Conservation (phyloP, 148 eudicot genomes). For the Pouteria glomerata region DNA sequence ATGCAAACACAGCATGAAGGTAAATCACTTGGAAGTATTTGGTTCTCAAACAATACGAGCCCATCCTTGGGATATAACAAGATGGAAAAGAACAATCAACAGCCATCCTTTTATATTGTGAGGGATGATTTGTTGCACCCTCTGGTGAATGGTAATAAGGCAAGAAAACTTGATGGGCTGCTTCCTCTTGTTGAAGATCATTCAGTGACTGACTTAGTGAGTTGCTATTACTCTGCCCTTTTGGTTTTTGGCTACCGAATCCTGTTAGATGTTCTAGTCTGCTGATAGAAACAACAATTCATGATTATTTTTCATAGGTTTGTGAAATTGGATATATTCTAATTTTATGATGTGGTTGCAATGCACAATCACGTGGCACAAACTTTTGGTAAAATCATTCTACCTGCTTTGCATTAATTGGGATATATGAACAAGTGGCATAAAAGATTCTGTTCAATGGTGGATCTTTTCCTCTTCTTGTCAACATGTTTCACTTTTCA, state of each 20-base stretch:
- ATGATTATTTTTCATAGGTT: not conserved
- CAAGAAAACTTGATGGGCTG: conserved; percentile 84
- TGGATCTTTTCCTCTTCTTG: not conserved
- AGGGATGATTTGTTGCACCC: conserved; percentile 97
- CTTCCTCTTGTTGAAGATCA: conserved; percentile 76
- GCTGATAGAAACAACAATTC: not conserved
- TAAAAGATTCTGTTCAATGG: not conserved
- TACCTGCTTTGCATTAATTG: not conserved
- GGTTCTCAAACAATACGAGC: conserved; percentile 42
- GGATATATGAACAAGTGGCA: not conserved
- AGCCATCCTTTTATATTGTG: conserved; percentile 66
- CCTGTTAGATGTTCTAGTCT: not conserved
- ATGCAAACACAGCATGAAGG: conserved; percentile 14
- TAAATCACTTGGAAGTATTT: conserved; percentile 26
- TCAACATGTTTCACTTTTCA: not conserved
- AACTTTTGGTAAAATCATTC: not conserved
- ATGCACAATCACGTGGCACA: not conserved
- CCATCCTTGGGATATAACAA: conserved; percentile 57
- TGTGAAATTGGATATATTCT: not conserved
- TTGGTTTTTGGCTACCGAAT: not conserved
- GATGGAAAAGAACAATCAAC: conserved; percentile 19
- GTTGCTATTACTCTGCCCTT: conserved; percentile 16
- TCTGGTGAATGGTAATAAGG: conserved; percentile 87
- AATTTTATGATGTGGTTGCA: not conserved
- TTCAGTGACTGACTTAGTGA: conserved; percentile 85